These are phyloP conservation scores for Penicillium aurantiogriseum DNA, from an alignment of 2,329 filamentous ascomycete genomes.

Conservation along the genomic window DNA sequence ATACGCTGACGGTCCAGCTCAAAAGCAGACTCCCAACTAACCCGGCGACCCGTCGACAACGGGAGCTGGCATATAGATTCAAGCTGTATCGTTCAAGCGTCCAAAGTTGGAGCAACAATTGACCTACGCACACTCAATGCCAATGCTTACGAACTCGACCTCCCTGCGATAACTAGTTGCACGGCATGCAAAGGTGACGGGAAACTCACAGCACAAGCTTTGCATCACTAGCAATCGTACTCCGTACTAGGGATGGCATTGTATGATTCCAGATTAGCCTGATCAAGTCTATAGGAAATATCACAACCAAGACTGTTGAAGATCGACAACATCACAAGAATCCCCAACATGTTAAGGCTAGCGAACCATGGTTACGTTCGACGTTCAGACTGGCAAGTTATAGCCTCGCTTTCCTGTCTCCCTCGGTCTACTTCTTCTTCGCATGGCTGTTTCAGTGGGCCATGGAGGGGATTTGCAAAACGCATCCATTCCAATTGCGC, in stretches of 20 bases:
- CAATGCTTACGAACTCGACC: not conserved
- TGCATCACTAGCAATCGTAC: no score
- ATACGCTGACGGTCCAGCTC: not conserved
- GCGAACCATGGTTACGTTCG: not conserved
- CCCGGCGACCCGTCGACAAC: not conserved
- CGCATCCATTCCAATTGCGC: not conserved
- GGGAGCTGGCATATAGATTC: not conserved
- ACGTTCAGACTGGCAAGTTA: not conserved
- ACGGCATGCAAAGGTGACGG: not conserved
- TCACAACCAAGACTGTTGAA: no score
- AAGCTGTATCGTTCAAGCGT: no score
- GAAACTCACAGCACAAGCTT: not conserved
- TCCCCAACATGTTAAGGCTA: no score
- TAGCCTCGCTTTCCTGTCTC: not conserved
- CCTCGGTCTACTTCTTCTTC: not conserved
- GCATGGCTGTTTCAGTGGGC: not conserved
- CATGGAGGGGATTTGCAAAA: not conserved
- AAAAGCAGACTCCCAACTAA: not conserved
- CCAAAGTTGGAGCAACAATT: no score
- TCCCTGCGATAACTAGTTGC: not conserved
- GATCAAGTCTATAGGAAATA: not conserved
- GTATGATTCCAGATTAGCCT: not conserved
- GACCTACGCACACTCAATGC: no score
- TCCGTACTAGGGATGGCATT: not conserved
- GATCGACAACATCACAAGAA: no score